Evolutionary conservation across 148 eudicot genomes (phyloP), one percentile per base, ranked within the genome.

Genomic region (Cornus controversa): DNA sequence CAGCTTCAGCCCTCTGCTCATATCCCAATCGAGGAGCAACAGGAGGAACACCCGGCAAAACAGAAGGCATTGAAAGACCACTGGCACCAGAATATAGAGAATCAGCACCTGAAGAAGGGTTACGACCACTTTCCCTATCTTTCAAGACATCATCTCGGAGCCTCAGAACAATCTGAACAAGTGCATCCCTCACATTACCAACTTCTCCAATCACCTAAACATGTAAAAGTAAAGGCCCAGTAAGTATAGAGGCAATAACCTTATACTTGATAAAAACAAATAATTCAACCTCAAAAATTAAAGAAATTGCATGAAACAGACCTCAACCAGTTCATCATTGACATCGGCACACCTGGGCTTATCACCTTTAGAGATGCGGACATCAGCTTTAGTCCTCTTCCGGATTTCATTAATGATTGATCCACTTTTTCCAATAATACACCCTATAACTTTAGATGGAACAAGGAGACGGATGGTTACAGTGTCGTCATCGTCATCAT

Each of bases 391-490:
- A 67, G 92, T 90, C 80, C 88, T 90, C 81, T 88, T 91, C 80
- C 99, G 71, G 26, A 96, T 96, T 79, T 96, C 98, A 85, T 89
- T 91, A 71, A 96, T 86, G 37, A 96, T 93, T 37, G 98, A 91
- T 53, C 99, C 99, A 84, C 90, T 81, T 87, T 82, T 96, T 40
- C 99, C 99, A 79, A 96, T 93, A 40, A 96, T 83, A 80, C 97
- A 91, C 16, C 99, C 98, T 80, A 96, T 96, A 75, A 87, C 89
- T 84, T 85, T 93, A 37, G 92, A 86, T 25, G 98, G 88, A 71
- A 96, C 85, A 58, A 93, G 94, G 36, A 96, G 87, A 47, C 90
- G 82, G 42, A 93, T 82, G 40, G 83, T 82, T 26, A 87, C 89
- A 69, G 67, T 80, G 34, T 95, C 92, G 73, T 84, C 94, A 85